phyloP scores from a whole-genome alignment of 805 yeast species.

The Henningerozyma blattae region DNA sequence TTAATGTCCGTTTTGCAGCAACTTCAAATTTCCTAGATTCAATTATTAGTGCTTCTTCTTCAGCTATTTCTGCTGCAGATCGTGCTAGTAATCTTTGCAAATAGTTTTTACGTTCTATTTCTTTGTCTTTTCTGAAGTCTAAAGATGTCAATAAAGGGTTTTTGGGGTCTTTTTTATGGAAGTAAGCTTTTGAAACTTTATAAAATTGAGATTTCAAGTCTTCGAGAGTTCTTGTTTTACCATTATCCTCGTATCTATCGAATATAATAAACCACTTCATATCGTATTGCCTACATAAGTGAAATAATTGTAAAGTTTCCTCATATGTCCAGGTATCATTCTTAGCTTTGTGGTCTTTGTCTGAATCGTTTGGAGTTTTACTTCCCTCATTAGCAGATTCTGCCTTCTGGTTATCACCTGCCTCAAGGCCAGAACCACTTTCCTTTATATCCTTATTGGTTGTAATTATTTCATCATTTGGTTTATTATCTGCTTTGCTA shows the following conservation, averaged over 20 bases:
- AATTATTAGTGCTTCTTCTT: conserved; percentile 86
- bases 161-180: conserved; percentile 31
- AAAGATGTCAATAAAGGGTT: conserved; percentile 51
- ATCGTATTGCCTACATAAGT: conserved; percentile 42
- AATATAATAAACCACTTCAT: conserved; percentile 52
- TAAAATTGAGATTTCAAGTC: conserved; percentile 80
- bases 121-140: conserved; percentile 58
- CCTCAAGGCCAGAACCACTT: no score
- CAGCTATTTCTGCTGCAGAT: conserved; percentile 94
- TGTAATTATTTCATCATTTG: no score
- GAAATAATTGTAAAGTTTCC: conserved; percentile 73
- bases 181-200: conserved; percentile 44
- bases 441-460: no score
- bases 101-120: conserved; percentile 69
- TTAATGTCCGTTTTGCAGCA: conserved; percentile 78
- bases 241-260: conserved; percentile 38
- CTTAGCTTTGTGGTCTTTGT: no score
- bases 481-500: no score
- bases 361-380: no score
- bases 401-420: no score
- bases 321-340: conserved; percentile 50
- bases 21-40: conserved; percentile 89
- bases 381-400: no score
- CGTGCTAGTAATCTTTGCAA: conserved; percentile 64
- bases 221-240: conserved; percentile 42